Evolutionary conservation across 2,329 filamentous ascomycete genomes (phyloP), one percentile per base, ranked within the genome.

Genomic region (Microcera coccophila): DNA sequence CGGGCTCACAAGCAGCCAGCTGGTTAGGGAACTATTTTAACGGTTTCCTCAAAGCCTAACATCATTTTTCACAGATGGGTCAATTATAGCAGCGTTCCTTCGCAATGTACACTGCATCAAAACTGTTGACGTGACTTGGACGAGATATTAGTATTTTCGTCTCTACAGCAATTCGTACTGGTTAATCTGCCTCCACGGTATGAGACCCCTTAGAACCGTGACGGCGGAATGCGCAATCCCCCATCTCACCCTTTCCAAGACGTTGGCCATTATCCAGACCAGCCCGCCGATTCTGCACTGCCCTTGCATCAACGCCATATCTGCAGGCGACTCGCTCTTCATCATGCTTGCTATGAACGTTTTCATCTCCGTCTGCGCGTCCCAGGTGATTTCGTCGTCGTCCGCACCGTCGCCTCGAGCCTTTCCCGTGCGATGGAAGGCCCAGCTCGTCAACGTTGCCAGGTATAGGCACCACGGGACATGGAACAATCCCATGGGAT

Each of bases 391-490:
- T 45, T 75, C 72, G 41, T 72, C 67, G 9, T 67, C 66, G 7
- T 65, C 59, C 3, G 53, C 50, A 3, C 47, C 46, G 5, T 51
- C 47, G 8, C 38, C n/a, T 24, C 41, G 20, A 36, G 29, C 36
- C 26, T 44, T 51, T 5, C 55, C 55, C 3, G 65, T 65, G 38
- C 76, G 73, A 52, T 80, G 76, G 40, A 78, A 79, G 0, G 73
- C 72, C 78, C 79, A 83, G 22, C 74, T 72, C 0, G 75, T 75
- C 31, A 82, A 53, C 0, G 78, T 79, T 0, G 76, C 76, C 1
- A 84, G 63, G 50, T 82, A 82, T 11, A 82, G 55, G 47, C 75
- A 78, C 80, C 79, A 83, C 0, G 78, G 76, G 15, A 81, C 77
- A 52, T 82, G 78, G 54, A 82, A 82, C 0, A 76, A 62, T 33